Evolutionary conservation across 2,329 filamentous ascomycete genomes (phyloP), one percentile per base, ranked within the genome.

Genomic region (Fusarium phyllophilum): DNA sequence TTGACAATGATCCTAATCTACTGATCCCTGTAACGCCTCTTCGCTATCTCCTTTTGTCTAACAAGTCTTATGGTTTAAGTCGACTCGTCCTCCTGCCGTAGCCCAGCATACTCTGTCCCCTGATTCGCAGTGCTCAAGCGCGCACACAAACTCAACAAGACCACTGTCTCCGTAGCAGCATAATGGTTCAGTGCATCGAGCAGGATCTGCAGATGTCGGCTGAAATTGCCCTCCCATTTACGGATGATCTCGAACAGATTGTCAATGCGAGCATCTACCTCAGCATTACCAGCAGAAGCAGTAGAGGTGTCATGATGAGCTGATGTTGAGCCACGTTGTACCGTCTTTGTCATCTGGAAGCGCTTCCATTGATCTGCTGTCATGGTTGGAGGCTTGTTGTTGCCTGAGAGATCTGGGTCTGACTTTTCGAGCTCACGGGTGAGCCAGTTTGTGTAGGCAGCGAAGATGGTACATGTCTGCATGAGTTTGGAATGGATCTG

Each of bases 401-500:
- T 83, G 42, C 88, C 86, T 29, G 89, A 86, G 48, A 97, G 87
- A 78, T 97, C 94, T 0, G 94, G 92, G 79, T 98, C 95, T 24
- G 93, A 90, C 74, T 93, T 93, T 78, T 94, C 91, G 66, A 99
- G 89, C 79, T 96, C 94, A 71, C 94, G 92, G 17, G 94, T 93
- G 45, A 98, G 89, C 80, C 93, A 95, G 73, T 93, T 92, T 36
- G 95, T 97, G 84, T 97, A 98, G 64, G 92, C 91, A 57, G 95
- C 94, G 82, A 98, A 99, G 86, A 97, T 92, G 69, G 93, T 95
- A 86, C 96, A 98, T 44, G 96, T 97, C 75, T 95, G 94, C 91
- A 97, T 96, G 55, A 99, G 90, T 82, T 98, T 98, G 66, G 95
- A 96, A 84, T 98, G 96, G 80, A 99, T 97, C 96, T 98, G 13